Evolutionary conservation across 345 rosid genomes (phyloP).

Genomic region (Hibiscus tridactylites): DNA sequence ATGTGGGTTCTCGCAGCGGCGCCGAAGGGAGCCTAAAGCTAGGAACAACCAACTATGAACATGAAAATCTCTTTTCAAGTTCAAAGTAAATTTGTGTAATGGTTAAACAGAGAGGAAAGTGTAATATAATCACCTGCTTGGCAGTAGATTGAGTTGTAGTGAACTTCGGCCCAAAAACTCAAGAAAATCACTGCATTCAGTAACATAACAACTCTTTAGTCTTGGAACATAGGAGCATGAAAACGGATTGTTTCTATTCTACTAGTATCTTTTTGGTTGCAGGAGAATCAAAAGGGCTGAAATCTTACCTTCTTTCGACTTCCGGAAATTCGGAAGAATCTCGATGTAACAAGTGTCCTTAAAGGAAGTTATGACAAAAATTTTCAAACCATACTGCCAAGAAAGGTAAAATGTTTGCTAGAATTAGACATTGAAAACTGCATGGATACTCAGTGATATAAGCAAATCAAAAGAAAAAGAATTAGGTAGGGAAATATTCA

Average conservation of each 20-base stretch:
- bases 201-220: neutral
- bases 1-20: no score
- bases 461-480: neutral
- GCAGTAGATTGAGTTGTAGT: constrained; percentile 84
- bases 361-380: constrained; percentile 76
- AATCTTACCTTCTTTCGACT: constrained; percentile 55
- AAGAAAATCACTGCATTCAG: constrained; percentile 56
- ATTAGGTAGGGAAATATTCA: neutral
- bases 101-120: neutral
- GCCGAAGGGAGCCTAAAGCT: no score
- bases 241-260: no score
- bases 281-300: constrained; percentile 4
- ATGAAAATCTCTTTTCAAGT: neutral
- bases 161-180: constrained; percentile 99
- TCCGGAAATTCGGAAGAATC: constrained; percentile 63
- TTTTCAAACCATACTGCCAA: constrained; percentile 61
- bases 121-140: constrained; percentile 38
- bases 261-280: neutral
- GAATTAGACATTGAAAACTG: neutral
- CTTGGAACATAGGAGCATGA: neutral
- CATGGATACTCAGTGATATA: neutral
- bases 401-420: constrained; percentile 4
- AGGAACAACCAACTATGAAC: neutral
- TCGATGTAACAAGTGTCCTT: constrained; percentile 84
- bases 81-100: no score